Conservation (phyloP, 2,329 filamentous ascomycete species). For the Fusarium stilboides region DNA sequence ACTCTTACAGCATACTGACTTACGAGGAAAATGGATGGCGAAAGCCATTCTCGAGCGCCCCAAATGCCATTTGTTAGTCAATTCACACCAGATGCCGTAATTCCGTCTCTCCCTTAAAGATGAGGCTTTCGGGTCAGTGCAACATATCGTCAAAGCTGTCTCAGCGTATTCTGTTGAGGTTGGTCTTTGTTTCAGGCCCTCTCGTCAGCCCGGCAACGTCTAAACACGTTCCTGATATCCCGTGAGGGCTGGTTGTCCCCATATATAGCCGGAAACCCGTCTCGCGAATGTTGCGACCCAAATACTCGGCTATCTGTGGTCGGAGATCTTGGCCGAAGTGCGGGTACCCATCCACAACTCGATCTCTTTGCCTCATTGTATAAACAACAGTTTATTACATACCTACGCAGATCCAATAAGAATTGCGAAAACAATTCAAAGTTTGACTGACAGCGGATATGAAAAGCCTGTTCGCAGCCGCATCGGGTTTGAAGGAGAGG, state of each 20-base stretch:
- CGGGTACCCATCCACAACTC: background rate
- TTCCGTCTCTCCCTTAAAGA: background rate
- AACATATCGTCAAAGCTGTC: slow-evolving; percentile 6
- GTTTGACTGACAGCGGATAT: slow-evolving; percentile 14
- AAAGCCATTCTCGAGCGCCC: background rate
- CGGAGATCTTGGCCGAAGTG: background rate
- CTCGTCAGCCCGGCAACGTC: slow-evolving; percentile 18
- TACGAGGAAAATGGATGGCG: slow-evolving; percentile 6
- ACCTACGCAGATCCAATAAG: background rate
- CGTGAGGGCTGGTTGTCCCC: slow-evolving; percentile 13
- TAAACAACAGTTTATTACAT: background rate
- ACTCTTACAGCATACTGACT: background rate
- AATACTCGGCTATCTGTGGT: slow-evolving; percentile 2
- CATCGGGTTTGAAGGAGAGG: slow-evolving; percentile 14
- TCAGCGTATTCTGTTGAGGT: background rate
- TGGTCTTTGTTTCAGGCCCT: slow-evolving; percentile 1
- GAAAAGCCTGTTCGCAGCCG: slow-evolving; percentile 20
- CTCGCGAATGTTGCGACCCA: background rate
- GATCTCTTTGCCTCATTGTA: background rate
- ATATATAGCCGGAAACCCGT: slow-evolving; percentile 34
- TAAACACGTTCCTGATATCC: slow-evolving; percentile 17
- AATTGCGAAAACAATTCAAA: background rate
- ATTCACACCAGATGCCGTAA: background rate
- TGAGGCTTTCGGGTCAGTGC: background rate
- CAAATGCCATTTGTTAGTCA: background rate